Percentiles rank a stretch among this genome's conserved stretches.
These are phyloP conservation scores for Lenwebbia sp. DNA, from an alignment of 345 rosid genomes.

Conservation along the genomic window DNA sequence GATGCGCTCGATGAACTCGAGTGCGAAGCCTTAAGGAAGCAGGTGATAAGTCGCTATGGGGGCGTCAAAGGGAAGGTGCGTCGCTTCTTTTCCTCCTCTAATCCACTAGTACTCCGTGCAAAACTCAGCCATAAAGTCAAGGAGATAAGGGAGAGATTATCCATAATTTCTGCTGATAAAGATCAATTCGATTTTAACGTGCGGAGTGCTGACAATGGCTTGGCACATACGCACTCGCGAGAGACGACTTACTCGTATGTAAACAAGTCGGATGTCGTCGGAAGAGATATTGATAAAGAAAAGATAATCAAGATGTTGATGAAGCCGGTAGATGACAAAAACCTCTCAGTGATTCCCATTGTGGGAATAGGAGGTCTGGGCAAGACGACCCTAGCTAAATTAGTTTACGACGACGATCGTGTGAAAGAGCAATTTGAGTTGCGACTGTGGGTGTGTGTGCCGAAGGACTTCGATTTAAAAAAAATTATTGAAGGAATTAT, in stretches of 20 bases:
- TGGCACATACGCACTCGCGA: background rate
- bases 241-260: background rate
- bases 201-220: background rate
- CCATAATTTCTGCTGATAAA: fast-evolving
- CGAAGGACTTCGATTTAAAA: background rate
- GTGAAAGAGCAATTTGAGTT: background rate
- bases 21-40: background rate
- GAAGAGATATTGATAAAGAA: background rate
- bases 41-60: background rate
- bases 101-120: background rate
- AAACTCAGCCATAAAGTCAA: background rate
- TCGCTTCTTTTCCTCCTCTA: background rate
- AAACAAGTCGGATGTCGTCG: fast-evolving
- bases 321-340: background rate
- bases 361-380: background rate
- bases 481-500: background rate
- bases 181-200: background rate
- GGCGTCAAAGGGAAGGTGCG: background rate
- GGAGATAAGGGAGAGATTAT: background rate
- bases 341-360: background rate
- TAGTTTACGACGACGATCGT: fast-evolving
- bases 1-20: background rate
- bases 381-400: background rate
- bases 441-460: background rate
- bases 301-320: background rate